These are phyloP conservation scores for Senna tora DNA, from an alignment of 306 rosid genomes.

Conservation along the genomic window DNA sequence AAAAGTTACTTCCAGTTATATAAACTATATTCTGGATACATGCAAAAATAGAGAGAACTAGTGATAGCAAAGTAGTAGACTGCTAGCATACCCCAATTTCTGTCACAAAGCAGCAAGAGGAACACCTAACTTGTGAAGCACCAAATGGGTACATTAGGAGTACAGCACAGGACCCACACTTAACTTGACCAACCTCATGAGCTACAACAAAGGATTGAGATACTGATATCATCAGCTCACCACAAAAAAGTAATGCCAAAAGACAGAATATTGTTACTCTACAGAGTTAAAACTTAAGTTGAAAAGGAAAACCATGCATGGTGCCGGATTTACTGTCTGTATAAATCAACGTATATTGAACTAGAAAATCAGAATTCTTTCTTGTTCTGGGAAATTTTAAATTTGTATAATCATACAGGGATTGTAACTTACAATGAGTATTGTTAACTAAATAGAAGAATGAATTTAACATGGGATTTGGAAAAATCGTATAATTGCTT, in stretches of 20 bases:
- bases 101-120: conserved; percentile 72
- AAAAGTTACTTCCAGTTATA: conserved; percentile 4
- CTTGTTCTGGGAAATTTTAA: neutral
- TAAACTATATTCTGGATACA: neutral
- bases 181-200: conserved; percentile 83
- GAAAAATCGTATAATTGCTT: conserved; percentile 6
- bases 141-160: conserved; percentile 88
- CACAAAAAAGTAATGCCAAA: neutral
- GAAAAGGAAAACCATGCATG: neutral
- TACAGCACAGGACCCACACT: conserved; percentile 73
- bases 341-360: neutral
- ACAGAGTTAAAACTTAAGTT: conserved; percentile 14
- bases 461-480: neutral
- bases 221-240: conserved; percentile 12
- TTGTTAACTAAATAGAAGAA: conserved; percentile 8
- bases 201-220: conserved; percentile 53
- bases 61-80: neutral
- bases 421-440: neutral
- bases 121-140: conserved; percentile 82
- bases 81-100: conserved; percentile 71
- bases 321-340: neutral
- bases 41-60: neutral
- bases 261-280: neutral
- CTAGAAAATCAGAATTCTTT: neutral
- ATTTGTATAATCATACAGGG: conserved; percentile 4